Evolutionary conservation across 192 early-diverging fungal genomes (phyloP), one percentile per base, ranked within the genome.

Genomic region (Coemansia umbellata): DNA sequence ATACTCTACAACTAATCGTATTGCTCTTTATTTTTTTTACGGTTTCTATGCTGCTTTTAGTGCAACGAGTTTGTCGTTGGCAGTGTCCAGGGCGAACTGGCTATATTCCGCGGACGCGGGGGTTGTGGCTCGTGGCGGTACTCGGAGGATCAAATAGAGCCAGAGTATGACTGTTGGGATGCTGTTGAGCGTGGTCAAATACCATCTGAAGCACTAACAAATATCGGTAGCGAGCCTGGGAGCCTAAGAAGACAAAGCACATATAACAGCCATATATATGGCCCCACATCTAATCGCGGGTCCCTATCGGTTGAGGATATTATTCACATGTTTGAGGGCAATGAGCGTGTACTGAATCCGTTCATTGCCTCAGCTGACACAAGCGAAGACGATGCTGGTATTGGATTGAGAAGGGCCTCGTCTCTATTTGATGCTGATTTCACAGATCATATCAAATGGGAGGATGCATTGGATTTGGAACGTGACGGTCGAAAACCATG

Each of bases 41-140:
- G n/a, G n/a, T n/a, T n/a, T n/a, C n/a, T n/a, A n/a, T n/a, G n/a
- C n/a, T n/a, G n/a, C 33, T 1, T 53, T 44, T 76, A 76, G 73
- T 76, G 73, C 49, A 78, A 78, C 8, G 74, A 78, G 57, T 78
- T 78, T 63, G 67, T 78, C 15, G 74, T 78, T 32, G 74, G 74
- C 3, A 78, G 63, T 33, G 67, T 70, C 3, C 67, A 78, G 53
- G 74, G 74, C 17, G 67, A 78, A 39, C 56, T 78, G 63, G 74
- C 74, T 9, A 64, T 78, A 15, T 78, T 78, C 37, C 62, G 74
- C 3, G 74, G 74, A 5, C 67, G 67, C 18, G 74, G 74, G 6
- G 74, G 74, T 31, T 70, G 74, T 39, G 74, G 74, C 15, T 45
- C 62, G 10, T 76, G 73, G 73, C 53, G 45, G 37, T 28, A 60